Evolutionary conservation across 148 eudicot species (phyloP).

Genomic region (Fallopia convolvulus): DNA sequence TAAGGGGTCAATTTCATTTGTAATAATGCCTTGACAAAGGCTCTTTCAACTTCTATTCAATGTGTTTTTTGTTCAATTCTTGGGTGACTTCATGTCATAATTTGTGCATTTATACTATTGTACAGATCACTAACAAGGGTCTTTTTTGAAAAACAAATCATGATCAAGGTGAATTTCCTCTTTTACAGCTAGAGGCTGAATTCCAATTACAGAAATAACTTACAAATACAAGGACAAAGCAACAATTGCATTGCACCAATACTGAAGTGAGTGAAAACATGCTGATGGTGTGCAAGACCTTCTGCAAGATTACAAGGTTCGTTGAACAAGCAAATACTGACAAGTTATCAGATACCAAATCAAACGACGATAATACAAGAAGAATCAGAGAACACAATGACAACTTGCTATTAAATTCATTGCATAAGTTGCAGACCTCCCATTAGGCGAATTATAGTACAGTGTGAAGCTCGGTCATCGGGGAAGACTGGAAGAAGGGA

Average conservation of each 20-base stretch:
- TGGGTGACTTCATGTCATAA: not conserved
- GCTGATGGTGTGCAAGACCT: not conserved
- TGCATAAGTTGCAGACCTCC: not conserved
- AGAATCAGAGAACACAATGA: not conserved
- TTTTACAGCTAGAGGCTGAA: not conserved
- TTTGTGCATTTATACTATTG: no score
- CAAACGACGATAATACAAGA: not conserved
- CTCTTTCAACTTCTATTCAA: not conserved
- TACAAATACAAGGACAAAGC: not conserved
- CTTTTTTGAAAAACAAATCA: no score
- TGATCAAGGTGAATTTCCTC: not conserved
- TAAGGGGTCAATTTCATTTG: not conserved
- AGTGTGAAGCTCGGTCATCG: conserved; percentile 27
- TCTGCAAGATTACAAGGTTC: not conserved
- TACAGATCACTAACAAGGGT: no score
- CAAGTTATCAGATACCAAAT: not conserved
- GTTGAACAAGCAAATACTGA: not conserved
- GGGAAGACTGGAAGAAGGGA: conserved; percentile 62
- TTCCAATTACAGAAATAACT: not conserved
- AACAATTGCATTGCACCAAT: not conserved
- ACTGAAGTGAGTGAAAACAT: not conserved
- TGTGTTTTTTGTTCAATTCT: not conserved
- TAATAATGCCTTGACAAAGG: conserved; percentile 1
- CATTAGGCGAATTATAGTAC: not conserved
- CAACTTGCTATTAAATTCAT: not conserved